A percentile compares a stretch with the other conserved stretches of the same genome.
These are phyloP conservation scores for Pseudonectria foliicola DNA, from an alignment of 2,329 filamentous ascomycete species.

Conservation along the genomic window DNA sequence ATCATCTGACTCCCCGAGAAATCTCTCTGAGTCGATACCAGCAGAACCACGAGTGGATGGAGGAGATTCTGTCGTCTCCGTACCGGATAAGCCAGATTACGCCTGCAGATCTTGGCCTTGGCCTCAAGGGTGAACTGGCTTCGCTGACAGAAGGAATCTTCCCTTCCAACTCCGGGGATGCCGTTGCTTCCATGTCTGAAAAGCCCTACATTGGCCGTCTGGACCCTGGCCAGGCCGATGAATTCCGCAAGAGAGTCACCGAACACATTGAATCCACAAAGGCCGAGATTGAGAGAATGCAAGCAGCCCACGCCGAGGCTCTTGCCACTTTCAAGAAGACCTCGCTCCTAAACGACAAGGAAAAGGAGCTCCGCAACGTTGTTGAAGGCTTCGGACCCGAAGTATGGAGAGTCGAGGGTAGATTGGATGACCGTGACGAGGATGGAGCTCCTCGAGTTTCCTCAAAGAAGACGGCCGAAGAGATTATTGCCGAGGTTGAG, in stretches of 20 bases:
- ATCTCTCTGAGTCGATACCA: conserved; percentile 81
- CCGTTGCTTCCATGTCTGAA: conserved; percentile 38
- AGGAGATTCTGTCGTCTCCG: conserved; percentile 87
- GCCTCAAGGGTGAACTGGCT: conserved; percentile 74
- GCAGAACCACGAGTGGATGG: conserved; percentile 99
- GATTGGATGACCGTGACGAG: conserved; percentile 44
- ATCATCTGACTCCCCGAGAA: conserved; percentile 81
- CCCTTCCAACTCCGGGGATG: conserved; percentile 52
- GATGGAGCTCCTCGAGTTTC: conserved; percentile 27
- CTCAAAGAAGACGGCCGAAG: conserved; percentile 54
- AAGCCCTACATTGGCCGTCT: conserved; percentile 57
- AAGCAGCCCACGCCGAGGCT: conserved; percentile 66
- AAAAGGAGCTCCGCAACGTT: conserved; percentile 65
- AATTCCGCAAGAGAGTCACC: conserved; percentile 73
- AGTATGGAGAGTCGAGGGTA: conserved; percentile 56
- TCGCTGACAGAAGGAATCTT: conserved; percentile 80
- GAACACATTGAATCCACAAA: conserved; percentile 67
- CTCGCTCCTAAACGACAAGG: conserved; percentile 63
- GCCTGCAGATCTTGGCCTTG: conserved; percentile 79
- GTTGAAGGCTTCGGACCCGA: conserved; percentile 54
- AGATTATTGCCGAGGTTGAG: conserved; percentile 71
- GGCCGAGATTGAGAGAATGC: conserved; percentile 78
- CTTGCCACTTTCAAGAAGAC: conserved; percentile 68
- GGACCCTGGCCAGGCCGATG: conserved; percentile 68
- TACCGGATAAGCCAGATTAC: conserved; percentile 80